A percentile compares a stretch with the other conserved stretches of the same genome.
Conservation (phyloP, 1,139 yeast genomes). For the Pichia inconspicua region DNA sequence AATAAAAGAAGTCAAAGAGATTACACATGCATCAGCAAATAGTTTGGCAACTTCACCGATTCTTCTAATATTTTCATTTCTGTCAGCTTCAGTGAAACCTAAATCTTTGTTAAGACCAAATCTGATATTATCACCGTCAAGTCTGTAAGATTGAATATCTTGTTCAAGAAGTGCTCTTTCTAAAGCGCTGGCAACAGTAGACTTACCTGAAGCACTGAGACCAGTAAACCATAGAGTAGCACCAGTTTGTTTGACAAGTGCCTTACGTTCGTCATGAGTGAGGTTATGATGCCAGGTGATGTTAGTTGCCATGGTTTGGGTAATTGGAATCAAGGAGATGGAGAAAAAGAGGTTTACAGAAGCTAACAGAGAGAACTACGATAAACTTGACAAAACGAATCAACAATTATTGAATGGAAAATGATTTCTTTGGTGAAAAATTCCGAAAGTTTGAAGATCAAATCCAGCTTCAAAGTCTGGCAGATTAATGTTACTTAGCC, state of each 20-base stretch:
- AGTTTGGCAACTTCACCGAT: constrained; percentile 89
- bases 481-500: too few species aligned
- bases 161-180: constrained; percentile 71
- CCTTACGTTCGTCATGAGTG: constrained; percentile 71
- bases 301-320: constrained; percentile 68
- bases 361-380: neutral
- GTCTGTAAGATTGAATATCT: constrained; percentile 68
- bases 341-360: neutral
- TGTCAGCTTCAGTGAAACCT: constrained; percentile 84
- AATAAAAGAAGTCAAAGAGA: constrained; percentile 84
- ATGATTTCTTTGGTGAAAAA: neutral
- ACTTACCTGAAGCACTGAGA: constrained; percentile 88
- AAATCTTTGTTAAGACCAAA: constrained; percentile 91
- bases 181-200: constrained; percentile 90
- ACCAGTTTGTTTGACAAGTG: constrained; percentile 71
- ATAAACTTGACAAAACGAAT: neutral
- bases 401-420: too few species aligned
- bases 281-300: constrained; percentile 94
- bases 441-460: neutral
- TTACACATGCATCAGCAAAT: constrained; percentile 81
- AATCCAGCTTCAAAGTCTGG: too few species aligned
- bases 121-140: constrained; percentile 92
- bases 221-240: constrained; percentile 95
- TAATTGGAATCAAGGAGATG: neutral
- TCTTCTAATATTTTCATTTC: constrained; percentile 91